phyloP scores from a whole-genome alignment of 495 filamentous ascomycete species.

The Aspergillus steynii region DNA sequence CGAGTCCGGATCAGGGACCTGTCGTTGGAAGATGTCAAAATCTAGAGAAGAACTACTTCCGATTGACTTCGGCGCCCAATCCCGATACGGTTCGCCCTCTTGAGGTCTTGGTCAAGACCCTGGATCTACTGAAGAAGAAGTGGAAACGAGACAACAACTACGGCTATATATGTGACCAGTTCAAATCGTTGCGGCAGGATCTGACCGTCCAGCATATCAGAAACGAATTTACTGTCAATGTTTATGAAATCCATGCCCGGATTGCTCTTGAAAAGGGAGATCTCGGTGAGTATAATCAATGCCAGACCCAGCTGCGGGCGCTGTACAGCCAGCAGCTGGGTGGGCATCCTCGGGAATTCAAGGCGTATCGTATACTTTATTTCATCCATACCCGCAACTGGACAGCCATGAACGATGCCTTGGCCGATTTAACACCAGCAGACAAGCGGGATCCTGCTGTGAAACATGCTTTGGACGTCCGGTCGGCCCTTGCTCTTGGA shows the following conservation, averaged over 20 bases:
- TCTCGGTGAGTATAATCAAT: constrained; percentile 99
- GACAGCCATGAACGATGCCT: constrained; percentile 94
- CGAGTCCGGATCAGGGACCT: constrained; percentile 64
- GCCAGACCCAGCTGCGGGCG: constrained; percentile 92
- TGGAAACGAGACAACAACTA: constrained; percentile 96
- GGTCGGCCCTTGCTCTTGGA: constrained; percentile 85
- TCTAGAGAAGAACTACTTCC: constrained; percentile 94
- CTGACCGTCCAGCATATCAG: constrained; percentile 96
- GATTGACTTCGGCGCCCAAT: constrained; percentile 85
- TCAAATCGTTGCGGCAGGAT: constrained; percentile 98
- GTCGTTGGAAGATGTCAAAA: constrained; percentile 80
- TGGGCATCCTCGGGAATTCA: constrained; percentile 92
- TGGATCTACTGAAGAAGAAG: constrained; percentile 88
- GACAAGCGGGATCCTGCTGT: constrained; percentile 84
- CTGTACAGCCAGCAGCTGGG: constrained; percentile 83
- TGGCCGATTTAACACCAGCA: constrained; percentile 96
- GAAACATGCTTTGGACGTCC: constrained; percentile 87
- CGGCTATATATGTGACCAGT: constrained; percentile 96
- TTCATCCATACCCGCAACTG: constrained; percentile 98
- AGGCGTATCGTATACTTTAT: constrained; percentile 99
- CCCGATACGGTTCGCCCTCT: constrained; percentile 87
- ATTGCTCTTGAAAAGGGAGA: constrained; percentile 98
- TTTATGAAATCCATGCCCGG: constrained; percentile 96
- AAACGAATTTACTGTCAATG: constrained; percentile 89
- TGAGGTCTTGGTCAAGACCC: constrained; percentile 72